Conservation (phyloP, 345 rosid genomes). For the Carallia pectinifolia region DNA sequence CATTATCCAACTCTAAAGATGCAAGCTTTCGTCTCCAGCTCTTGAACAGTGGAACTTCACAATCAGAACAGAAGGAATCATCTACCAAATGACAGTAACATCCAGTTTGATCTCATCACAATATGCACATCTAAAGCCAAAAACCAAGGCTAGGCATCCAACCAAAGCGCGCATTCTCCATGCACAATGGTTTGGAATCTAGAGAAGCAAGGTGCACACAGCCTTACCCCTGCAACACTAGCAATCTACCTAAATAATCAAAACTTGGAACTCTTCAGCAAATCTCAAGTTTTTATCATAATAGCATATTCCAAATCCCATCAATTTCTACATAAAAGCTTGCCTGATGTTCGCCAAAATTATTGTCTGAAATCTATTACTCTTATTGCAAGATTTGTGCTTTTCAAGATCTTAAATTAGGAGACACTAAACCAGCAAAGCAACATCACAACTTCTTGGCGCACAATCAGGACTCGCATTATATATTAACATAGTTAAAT, state of each 20-base stretch:
- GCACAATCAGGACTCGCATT: not conserved
- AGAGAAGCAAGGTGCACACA: no score
- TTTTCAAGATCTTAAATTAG: not conserved
- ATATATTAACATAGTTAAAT: not conserved
- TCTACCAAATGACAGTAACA: no score
- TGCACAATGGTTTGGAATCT: no score
- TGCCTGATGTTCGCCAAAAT: not conserved
- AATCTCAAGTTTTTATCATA: not conserved
- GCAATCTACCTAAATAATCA: no score
- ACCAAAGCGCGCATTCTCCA: not conserved
- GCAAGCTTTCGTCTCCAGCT: no score
- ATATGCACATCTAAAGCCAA: not conserved
- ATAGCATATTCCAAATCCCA: no score
- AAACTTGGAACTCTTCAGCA: not conserved
- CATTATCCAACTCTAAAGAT: not conserved
- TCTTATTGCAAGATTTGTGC: not conserved
- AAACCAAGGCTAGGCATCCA: no score
- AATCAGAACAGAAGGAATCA: no score
- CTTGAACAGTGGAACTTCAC: no score
- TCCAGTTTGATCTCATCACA: no score
- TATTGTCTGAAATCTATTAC: not conserved
- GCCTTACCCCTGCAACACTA: no score
- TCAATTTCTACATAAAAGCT: not conserved
- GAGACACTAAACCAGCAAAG: not conserved
- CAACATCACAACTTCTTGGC: not conserved